phyloP scores from a whole-genome alignment of 2,329 filamentous ascomycete species.

The Paraconiothyrium brasiliense region DNA sequence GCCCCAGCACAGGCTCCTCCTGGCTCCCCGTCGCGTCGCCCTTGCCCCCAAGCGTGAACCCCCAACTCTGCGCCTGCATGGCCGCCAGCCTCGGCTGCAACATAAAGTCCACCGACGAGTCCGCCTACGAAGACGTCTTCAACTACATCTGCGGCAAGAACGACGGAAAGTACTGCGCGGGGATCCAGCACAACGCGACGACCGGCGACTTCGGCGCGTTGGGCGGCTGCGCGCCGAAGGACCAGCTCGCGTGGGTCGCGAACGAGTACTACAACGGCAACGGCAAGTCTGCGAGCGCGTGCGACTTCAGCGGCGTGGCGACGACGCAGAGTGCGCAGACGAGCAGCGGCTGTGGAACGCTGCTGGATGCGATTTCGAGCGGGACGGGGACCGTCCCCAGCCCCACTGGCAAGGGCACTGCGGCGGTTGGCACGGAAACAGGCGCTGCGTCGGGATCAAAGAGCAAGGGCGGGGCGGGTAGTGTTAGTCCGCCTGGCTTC shows the following conservation, averaged over 20 bases:
- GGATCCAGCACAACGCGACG: conserved; percentile 73
- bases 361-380: conserved; percentile 68
- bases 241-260: conserved; percentile 78
- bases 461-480: conserved; percentile 34
- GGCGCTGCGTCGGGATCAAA: conserved; percentile 26
- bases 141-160: conserved; percentile 72
- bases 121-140: conserved; percentile 75
- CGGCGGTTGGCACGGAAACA: conserved; percentile 22
- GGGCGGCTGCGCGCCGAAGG: conserved; percentile 74
- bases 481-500: conserved; percentile 30
- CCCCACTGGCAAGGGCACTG: conserved; percentile 40
- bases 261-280: conserved; percentile 73
- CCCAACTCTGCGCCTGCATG: conserved; percentile 87
- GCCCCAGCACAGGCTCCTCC: conserved; percentile 70
- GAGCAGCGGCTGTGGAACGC: conserved; percentile 62
- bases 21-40: conserved; percentile 75
- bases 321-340: conserved; percentile 61
- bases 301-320: conserved; percentile 75
- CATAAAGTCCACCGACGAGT: conserved; percentile 66
- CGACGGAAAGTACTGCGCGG: conserved; percentile 65
- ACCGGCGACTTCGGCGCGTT: conserved; percentile 78
- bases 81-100: conserved; percentile 75
- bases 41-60: conserved; percentile 84
- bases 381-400: conserved; percentile 63
- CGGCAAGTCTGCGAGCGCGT: conserved; percentile 62